Conservation (phyloP, 768 basidiomycete species). For the Auricularia auricula-judae region DNA sequence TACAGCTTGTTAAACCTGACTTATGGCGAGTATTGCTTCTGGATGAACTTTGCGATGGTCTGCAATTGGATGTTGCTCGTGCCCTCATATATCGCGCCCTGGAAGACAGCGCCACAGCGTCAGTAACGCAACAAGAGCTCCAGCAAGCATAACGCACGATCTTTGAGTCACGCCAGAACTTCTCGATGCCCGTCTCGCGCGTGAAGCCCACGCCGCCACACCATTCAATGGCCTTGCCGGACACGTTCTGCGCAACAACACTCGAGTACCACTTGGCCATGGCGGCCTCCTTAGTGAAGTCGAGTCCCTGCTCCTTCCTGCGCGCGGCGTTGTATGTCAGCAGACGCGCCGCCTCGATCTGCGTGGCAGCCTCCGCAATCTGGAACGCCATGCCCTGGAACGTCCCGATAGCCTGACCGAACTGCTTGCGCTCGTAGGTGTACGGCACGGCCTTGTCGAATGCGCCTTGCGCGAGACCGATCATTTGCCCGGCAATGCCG, state of each 20-base stretch:
- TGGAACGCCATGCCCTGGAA: conserved; percentile 97
- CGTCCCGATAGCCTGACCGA: conserved; percentile 84
- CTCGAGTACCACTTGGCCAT: conserved; percentile 96
- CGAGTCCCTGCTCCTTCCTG: conserved; percentile 79
- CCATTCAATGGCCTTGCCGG: conserved; percentile 92
- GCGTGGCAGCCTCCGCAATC: conserved; percentile 79
- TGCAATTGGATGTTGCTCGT: conserved; percentile 98
- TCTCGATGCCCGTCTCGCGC: conserved; percentile 90
- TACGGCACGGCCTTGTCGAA: conserved; percentile 94
- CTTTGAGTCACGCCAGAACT: conserved; percentile 94
- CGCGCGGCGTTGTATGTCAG: conserved; percentile 95
- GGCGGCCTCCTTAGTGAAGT: conserved; percentile 88
- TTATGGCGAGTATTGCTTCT: conserved; percentile 65
- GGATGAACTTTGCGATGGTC: conserved; percentile 87
- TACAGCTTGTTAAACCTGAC: too few species aligned
- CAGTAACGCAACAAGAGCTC: not conserved
- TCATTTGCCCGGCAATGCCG: conserved; percentile 97
- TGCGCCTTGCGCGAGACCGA: conserved; percentile 94
- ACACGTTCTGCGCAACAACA: conserved; percentile 78
- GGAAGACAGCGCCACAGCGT: not conserved
- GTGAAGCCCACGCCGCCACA: conserved; percentile 89
- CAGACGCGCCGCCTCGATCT: conserved; percentile 83
- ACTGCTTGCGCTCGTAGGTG: conserved; percentile 88
- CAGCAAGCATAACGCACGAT: conserved; percentile 45
- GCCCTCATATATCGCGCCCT: conserved; percentile 90